Evolutionary conservation across 257 asterid genomes (phyloP).

Genomic region (Verbascum thapsus): DNA sequence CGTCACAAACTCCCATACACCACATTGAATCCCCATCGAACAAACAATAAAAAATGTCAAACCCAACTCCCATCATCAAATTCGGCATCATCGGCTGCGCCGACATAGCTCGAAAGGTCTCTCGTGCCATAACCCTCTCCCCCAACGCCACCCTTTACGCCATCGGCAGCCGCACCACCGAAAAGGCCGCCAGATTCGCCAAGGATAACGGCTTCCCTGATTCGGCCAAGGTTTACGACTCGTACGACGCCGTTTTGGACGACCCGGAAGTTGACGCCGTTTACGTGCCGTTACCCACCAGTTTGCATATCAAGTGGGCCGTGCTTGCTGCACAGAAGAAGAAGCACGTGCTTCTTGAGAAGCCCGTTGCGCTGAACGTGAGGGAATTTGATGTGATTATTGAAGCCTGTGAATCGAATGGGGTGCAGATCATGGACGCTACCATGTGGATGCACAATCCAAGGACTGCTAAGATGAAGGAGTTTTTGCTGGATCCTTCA

Average conservation of each 20-base stretch:
- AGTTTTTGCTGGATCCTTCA: constrained; percentile 49
- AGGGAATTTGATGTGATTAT: constrained; percentile 60
- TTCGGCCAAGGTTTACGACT: constrained; percentile 54
- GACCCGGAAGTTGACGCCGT: constrained; percentile 77
- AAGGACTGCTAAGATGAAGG: constrained; percentile 66
- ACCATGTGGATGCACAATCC: constrained; percentile 96
- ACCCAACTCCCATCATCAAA: constrained; percentile 41
- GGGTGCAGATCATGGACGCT: constrained; percentile 79
- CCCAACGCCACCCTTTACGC: constrained; percentile 59
- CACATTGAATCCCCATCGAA: too few relatives aligned
- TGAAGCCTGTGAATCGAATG: constrained; percentile 70
- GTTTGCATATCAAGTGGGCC: constrained; percentile 72
- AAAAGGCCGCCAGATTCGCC: constrained; percentile 61
- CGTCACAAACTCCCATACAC: too few relatives aligned
- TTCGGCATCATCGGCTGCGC: constrained; percentile 84
- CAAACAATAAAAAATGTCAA: not conserved
- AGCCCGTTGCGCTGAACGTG: constrained; percentile 67
- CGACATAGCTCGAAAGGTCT: constrained; percentile 56
- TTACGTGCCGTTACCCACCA: constrained; percentile 69
- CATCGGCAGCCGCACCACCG: constrained; percentile 67
- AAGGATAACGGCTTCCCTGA: constrained; percentile 53
- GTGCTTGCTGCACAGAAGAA: constrained; percentile 72
- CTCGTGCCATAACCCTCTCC: constrained; percentile 54
- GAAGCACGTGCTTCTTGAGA: constrained; percentile 71
- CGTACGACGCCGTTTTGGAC: constrained; percentile 63